Evolutionary conservation across 2,329 filamentous ascomycete species (phyloP), one percentile per base, ranked within the genome.

Genomic region (Chaetomiaceae sp.): DNA sequence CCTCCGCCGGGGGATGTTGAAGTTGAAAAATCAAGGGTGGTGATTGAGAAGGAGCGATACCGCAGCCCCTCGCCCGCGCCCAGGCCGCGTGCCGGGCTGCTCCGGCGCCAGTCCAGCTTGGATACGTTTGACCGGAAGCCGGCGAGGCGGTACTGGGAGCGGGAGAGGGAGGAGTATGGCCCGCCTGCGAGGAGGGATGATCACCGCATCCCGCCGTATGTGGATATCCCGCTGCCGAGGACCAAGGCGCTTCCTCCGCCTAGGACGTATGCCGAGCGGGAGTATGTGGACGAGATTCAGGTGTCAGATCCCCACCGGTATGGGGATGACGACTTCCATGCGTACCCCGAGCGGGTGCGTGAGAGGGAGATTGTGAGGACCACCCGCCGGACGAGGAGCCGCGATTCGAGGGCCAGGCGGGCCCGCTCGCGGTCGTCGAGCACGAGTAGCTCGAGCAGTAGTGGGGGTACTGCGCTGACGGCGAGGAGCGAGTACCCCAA

Each of bases 121-220:
- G 91, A 96, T 68, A 95, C 88, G 0, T 96, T 90, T 66, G 91
- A 96, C 70, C 84, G 91, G 45, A 83, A 83, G 25, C 86, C 88
- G 66, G 68, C 46, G 25, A 44, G 12, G 25, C 17, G 45, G 33
- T 75, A 77, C 60, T 76, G 75, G 50, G 77, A 85, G 34, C 70
- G 78, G 3, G 20, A 37, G 38, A 4, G 43, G 19, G 81, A 84
- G 47, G 83, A 87, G 57, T 84, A 84, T 61, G 76, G 79, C n/a
- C 76, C 81, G n/a, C 82, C 83, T 1, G 75, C 75, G 11, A 70
- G 75, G 50, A 69, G 74, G 22, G 37, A 74, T 51, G 78, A 75
- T 54, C 68, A 72, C 59, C 74, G 71, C 46, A 72, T 72, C 34
- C 76, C 72, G 19, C 72, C 70, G 12, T 77, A 81, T 56, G 76